Percentiles rank a stretch among this genome's conserved stretches.
Conservation (phyloP, 192 early-diverging fungal genomes). For the Linnemannia zychae region DNA sequence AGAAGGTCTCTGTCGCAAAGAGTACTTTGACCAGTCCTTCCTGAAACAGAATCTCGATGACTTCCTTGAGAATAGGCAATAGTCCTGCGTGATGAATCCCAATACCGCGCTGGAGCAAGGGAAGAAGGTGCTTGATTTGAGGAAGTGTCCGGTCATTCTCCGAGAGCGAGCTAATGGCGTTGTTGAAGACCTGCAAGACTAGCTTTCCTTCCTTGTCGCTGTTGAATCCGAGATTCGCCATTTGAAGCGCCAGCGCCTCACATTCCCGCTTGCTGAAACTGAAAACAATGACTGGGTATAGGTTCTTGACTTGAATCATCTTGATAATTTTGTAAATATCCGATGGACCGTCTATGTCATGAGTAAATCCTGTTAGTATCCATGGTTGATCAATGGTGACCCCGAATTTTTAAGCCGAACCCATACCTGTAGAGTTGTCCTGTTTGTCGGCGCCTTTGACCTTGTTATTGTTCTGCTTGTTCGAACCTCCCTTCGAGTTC, state of each 20-base stretch:
- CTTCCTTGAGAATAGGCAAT: constrained; percentile 94
- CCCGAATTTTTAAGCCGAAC: too few relatives aligned
- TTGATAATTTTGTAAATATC: constrained; percentile 94
- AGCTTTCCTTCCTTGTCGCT: constrained; percentile 71
- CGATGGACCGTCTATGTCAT: constrained; percentile 59
- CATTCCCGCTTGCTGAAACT: constrained; percentile 94
- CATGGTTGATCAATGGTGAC: background rate
- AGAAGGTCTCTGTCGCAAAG: constrained; percentile 98
- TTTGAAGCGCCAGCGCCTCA: constrained; percentile 87
- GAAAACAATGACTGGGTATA: constrained; percentile 98
- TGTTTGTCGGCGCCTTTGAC: background rate
- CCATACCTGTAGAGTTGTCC: constrained; percentile 5
- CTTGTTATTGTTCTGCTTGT: constrained; percentile 8
- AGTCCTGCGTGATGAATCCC: constrained; percentile 96
- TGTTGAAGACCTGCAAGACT: constrained; percentile 84
- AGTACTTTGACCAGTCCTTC: constrained; percentile 93
- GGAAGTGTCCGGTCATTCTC: constrained; percentile 90
- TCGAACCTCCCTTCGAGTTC: constrained; percentile 35
- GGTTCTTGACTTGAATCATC: constrained; percentile 93
- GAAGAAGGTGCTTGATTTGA: constrained; percentile 90
- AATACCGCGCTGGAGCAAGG: constrained; percentile 89
- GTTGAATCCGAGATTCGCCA: constrained; percentile 94
- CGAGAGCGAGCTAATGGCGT: constrained; percentile 82
- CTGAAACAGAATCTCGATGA: constrained; percentile 95
- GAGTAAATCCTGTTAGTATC: background rate